These are phyloP conservation scores for Sugiyamaella paludigena DNA, from an alignment of 1,139 yeast genomes.

Conservation along the genomic window DNA sequence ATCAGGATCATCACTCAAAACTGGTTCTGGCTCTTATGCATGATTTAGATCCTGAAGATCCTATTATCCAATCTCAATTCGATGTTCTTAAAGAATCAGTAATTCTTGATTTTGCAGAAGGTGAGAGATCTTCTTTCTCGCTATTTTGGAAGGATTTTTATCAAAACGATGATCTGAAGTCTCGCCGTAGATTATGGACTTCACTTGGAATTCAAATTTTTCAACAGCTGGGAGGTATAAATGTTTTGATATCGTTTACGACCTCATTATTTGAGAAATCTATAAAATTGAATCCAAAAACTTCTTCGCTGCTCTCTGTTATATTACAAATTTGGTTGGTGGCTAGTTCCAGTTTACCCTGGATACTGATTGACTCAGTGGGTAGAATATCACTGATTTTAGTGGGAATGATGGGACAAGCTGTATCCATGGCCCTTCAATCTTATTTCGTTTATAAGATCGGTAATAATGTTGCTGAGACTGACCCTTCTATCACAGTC, in stretches of 20 bases:
- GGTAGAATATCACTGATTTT: slow-evolving; percentile 53
- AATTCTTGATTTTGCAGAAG: slow-evolving; percentile 11
- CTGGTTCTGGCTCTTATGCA: slow-evolving; percentile 22
- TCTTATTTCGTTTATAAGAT: slow-evolving; percentile 16
- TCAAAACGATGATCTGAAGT: slow-evolving; percentile 12
- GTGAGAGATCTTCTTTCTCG: slow-evolving; percentile 33
- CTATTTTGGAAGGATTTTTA: slow-evolving; percentile 18
- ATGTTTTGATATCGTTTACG: slow-evolving; percentile 51
- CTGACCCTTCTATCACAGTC: slow-evolving; percentile 26
- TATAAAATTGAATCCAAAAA: slow-evolving; percentile 48
- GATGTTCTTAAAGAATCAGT: slow-evolving; percentile 28
- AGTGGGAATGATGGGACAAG: slow-evolving; percentile 42
- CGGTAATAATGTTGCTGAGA: slow-evolving; percentile 33
- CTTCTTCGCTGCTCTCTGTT: slow-evolving; percentile 55
- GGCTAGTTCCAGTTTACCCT: slow-evolving; percentile 31
- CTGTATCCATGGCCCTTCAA: slow-evolving; percentile 14
- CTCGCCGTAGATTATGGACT: slow-evolving; percentile 18
- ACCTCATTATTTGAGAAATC: slow-evolving; percentile 46
- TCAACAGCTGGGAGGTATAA: slow-evolving; percentile 65
- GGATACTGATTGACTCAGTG: slow-evolving; percentile 47
- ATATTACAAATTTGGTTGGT: slow-evolving; percentile 47
- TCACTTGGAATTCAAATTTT: slow-evolving; percentile 20
- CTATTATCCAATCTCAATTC: slow-evolving; percentile 2
- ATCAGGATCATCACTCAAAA: slow-evolving; percentile 46
- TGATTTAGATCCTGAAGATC: slow-evolving; percentile 13